phyloP scores from a whole-genome alignment of 148 eudicot species.

The Mesembryanthemum crystallinum region DNA sequence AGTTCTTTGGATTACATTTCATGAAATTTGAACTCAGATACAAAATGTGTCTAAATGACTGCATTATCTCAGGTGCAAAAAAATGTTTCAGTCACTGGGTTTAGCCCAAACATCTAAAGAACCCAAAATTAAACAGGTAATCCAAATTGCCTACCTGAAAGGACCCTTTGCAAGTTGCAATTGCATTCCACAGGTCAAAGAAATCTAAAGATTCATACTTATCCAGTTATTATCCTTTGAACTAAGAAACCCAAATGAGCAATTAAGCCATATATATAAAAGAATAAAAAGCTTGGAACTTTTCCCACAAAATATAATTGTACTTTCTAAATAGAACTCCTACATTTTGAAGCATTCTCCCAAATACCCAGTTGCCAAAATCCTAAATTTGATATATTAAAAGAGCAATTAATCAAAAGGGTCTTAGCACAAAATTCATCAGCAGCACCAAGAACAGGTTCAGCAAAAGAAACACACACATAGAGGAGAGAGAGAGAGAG shows the following conservation, averaged over 20 bases:
- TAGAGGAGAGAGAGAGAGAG: slow-evolving; percentile 12
- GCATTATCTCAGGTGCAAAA: background rate
- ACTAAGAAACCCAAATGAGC: background rate
- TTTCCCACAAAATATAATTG: too few relatives aligned
- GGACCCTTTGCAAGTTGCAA: background rate
- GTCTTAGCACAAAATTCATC: background rate
- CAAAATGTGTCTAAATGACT: background rate
- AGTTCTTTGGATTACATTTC: background rate
- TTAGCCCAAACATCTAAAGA: background rate
- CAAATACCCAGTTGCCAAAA: background rate
- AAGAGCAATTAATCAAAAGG: background rate
- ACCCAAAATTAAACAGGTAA: background rate
- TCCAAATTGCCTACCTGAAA: background rate
- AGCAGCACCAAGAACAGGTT: background rate
- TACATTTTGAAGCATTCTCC: background rate
- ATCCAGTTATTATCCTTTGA: background rate
- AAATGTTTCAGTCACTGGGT: background rate
- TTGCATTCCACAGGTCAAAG: background rate
- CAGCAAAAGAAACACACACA: background rate
- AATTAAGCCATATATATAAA: background rate
- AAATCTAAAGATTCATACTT: background rate
- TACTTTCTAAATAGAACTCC: too few relatives aligned
- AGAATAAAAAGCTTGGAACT: background rate
- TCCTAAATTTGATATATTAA: background rate
- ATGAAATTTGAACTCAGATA: background rate